These are phyloP conservation scores for Nicotiana noctiflora DNA, from an alignment of 257 asterid genomes.

Conservation along the genomic window DNA sequence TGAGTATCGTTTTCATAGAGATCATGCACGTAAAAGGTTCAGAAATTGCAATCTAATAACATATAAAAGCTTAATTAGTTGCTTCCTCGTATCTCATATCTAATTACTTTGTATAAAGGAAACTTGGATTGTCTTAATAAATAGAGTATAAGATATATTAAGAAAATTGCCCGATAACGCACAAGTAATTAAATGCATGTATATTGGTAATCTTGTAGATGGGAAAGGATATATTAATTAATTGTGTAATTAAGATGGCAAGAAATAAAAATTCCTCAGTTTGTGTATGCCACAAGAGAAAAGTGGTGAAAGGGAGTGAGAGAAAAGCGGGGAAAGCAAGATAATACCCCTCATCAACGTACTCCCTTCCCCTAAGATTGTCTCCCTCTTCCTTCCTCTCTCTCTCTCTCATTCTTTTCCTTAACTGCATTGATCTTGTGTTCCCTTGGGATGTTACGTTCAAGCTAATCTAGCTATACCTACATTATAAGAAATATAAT, in stretches of 20 bases:
- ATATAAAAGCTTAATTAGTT: no score
- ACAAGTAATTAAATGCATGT: no score
- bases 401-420: constrained; percentile 3
- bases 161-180: no score
- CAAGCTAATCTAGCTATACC: constrained; percentile 3
- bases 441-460: constrained; percentile 29
- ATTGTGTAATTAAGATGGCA: no score
- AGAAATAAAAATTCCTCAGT: no score
- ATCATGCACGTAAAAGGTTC: background rate
- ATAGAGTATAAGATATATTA: no score
- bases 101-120: no score
- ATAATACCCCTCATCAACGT: background rate
- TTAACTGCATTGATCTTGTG: constrained; percentile 13
- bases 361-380: constrained; percentile 11
- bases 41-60: background rate
- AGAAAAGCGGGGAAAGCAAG: constrained; percentile 30
- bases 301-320: constrained; percentile 23
- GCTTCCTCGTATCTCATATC: no score
- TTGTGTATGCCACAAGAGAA: background rate
- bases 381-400: constrained; percentile 10
- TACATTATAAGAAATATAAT: background rate
- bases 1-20: background rate
- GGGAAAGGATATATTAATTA: no score
- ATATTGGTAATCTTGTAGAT: no score
- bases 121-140: no score